Evolutionary conservation across 208 protist species (phyloP), one percentile per base, ranked within the genome.

Genomic region (Wallacemonas sp.): DNA sequence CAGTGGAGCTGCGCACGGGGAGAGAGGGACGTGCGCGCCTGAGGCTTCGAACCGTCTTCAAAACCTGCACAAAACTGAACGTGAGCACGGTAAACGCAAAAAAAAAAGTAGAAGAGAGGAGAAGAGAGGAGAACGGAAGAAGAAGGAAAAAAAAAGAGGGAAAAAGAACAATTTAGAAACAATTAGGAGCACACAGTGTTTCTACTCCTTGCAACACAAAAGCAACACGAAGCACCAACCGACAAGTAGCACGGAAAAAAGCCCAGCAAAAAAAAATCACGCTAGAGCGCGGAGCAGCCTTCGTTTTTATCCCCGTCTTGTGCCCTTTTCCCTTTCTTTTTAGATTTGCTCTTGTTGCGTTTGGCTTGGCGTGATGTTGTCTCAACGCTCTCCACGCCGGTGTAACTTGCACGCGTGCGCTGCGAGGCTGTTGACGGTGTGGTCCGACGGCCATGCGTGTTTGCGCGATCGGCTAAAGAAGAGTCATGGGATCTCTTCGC

Each of bases 61-160:
- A n/a, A n/a, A n/a, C n/a, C n/a, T n/a, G n/a, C n/a, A 17, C 36
- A 41, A 17, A 41, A 14, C 36, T 6, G 14, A 41, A 56, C 2
- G 53, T 31, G 31, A 51, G 53, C 33, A 47, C 24, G 14, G 26
- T 53, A 30, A 45, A 58, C 19, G 22, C 47, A 56, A 58, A 38
- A 54, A 56, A 41, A 47, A 69, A 19, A 31, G 6, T 34, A 56
- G 38, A 26, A 62, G 22, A 67, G 41, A 36, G 42, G 39, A 68
- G 51, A 65, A 24, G 36, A 31, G 45, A 68, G 22, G 51, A 49
- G 28, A 22, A 46, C 39, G 41, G 49, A 46, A 47, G 28, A 44
- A n/a, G n/a, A n/a, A 33, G 38, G 42, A 49, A 68, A 60, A 65
- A 24, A 44, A 31, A 56, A 68, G 22, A 60, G 59, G 28, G 17